Conservation (phyloP, 108 stramenopile species). For the Pseudonitzschia delicatissima region DNA sequence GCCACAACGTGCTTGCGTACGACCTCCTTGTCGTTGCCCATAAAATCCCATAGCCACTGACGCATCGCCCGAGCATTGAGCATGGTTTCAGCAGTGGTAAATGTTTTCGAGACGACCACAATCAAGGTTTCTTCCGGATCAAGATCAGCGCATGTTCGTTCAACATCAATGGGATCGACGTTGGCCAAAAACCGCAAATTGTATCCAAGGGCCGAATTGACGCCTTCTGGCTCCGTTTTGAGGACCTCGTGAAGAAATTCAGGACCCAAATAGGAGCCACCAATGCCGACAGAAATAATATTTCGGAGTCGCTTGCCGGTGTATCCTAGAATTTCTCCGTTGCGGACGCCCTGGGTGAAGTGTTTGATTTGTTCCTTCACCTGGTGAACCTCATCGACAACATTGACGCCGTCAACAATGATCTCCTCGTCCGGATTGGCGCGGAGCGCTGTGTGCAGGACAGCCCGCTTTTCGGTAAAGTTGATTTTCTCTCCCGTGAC, state of each 20-base stretch:
- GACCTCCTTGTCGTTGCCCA: slow-evolving; percentile 89
- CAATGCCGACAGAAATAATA: slow-evolving; percentile 97
- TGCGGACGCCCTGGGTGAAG: slow-evolving; percentile 89
- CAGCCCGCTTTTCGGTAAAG: slow-evolving; percentile 95
- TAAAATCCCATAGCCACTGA: slow-evolving; percentile 96
- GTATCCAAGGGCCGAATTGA: slow-evolving; percentile 84
- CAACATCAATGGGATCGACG: slow-evolving; percentile 99
- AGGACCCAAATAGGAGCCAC: slow-evolving; percentile 96
- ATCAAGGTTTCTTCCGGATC: slow-evolving; percentile 92
- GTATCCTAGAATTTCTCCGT: slow-evolving; percentile 85
- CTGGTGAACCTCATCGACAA: slow-evolving; percentile 88
- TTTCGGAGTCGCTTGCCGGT: slow-evolving; percentile 94
- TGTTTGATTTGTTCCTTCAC: slow-evolving; percentile 87
- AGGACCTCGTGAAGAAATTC: slow-evolving; percentile 97
- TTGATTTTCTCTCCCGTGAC: slow-evolving; percentile 92
- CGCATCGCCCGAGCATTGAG: slow-evolving; percentile 96
- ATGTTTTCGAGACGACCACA: slow-evolving; percentile 98
- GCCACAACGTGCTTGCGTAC: slow-evolving; percentile 97
- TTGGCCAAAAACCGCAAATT: slow-evolving; percentile 94
- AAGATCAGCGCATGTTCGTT: slow-evolving; percentile 89
- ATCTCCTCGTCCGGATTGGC: slow-evolving; percentile 70
- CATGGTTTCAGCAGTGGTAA: slow-evolving; percentile 99
- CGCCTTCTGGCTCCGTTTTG: slow-evolving; percentile 90
- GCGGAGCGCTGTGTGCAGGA: slow-evolving; percentile 95
- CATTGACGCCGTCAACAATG: slow-evolving; percentile 87